These are phyloP conservation scores for Xylariaceae sp. DNA, from an alignment of 2,329 filamentous ascomycete genomes.

Conservation along the genomic window DNA sequence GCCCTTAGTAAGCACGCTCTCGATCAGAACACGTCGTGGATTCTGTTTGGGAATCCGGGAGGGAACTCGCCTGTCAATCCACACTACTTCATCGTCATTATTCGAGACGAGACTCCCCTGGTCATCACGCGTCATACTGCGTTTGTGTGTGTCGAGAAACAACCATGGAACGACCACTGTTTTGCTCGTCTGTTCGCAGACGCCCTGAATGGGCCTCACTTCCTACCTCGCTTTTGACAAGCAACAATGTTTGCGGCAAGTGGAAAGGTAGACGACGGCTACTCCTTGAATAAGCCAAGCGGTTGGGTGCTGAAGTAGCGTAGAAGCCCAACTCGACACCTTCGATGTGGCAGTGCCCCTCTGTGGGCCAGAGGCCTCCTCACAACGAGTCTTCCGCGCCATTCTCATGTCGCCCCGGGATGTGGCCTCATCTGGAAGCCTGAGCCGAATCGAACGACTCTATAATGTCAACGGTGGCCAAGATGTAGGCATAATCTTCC, in stretches of 20 bases:
- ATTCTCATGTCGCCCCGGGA: constrained; percentile 40
- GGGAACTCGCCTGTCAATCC: background rate
- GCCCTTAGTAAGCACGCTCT: background rate
- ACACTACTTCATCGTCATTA: background rate
- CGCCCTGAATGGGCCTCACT: constrained; percentile 29
- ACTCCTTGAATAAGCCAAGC: background rate
- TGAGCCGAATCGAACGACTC: constrained; percentile 38
- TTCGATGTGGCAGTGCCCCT: constrained; percentile 44
- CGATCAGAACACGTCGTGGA: too few relatives aligned
- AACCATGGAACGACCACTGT: constrained; percentile 23
- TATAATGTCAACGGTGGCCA: constrained; percentile 37
- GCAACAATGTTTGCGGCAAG: constrained; percentile 13
- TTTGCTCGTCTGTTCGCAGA: constrained; percentile 31
- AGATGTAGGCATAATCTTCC: constrained; percentile 41
- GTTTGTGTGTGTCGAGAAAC: background rate
- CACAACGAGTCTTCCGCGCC: constrained; percentile 32
- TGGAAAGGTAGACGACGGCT: constrained; percentile 29
- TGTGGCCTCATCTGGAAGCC: constrained; percentile 28
- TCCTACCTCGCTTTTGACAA: constrained; percentile 22
- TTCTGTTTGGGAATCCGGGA: background rate
- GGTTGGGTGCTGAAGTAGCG: constrained; percentile 23
- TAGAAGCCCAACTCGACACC: constrained; percentile 39
- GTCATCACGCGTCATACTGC: background rate
- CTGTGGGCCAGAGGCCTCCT: constrained; percentile 3
- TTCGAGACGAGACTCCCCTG: background rate